Base-by-base conservation (phyloP, 345 rosid species). In the Acer saccharum region DNA sequence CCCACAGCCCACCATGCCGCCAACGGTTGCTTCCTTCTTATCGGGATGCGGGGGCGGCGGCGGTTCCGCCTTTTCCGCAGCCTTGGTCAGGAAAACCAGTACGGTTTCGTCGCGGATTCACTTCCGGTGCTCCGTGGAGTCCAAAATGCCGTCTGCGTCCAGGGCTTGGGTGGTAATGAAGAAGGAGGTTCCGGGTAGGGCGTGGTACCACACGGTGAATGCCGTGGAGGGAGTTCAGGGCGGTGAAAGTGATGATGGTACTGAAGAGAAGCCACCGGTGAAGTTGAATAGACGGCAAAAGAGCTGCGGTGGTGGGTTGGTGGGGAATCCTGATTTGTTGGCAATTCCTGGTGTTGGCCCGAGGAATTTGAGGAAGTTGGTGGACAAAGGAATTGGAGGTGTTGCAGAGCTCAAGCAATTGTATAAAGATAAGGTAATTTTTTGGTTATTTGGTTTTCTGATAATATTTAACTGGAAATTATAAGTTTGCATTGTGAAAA, bases 281-380 rank as follows among this genome's bases (percentile, higher is more conserved):
- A 93, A 89, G 86, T 14, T 92, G 62, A 83, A 62, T 78, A 89
- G 94, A 58, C 80, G 89, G 78, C 92, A 76, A 76, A 89, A 85
- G 81, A 87, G 77, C 87, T 0, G 41, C 6, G 72, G 65, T 8
- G 77, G 82, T 46, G 86, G 86, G 12, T 75, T 85, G 58, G 77
- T 68, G 16, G 88, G 87, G 62, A 92, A 86, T 69, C 92, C 89
- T 32, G 98, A 94, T 88, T 87, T 96, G 92, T 83, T 96, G 83
- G 86, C 90, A 18, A 94, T 96, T 81, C 99, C 99, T 0, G 99
- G 99, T 9, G 95, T 96, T 4, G 99, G 99, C 14, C 92, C 93
- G 0, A 91, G 97, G 83, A 96, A 96, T 75, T 88, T 90, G 83
- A 90, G 95, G 83, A 96, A 96, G 83, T 85, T 96, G 65, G 94